These are phyloP conservation scores for Didymella glomerata DNA, from an alignment of 2,329 filamentous ascomycete genomes.

Conservation along the genomic window DNA sequence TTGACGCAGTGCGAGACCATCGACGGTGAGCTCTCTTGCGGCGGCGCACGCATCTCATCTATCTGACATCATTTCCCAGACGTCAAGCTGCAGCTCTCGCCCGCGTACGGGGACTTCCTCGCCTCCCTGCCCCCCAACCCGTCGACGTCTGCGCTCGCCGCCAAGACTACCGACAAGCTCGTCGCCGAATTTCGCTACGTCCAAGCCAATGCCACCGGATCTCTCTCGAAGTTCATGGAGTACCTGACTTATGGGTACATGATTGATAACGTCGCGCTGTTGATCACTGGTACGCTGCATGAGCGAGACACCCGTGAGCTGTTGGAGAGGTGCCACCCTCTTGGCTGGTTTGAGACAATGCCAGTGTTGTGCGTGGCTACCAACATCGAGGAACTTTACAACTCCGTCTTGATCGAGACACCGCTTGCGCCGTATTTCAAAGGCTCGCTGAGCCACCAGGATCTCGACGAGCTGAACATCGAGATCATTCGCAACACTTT, in stretches of 20 bases:
- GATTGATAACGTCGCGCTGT: slow-evolving; percentile 98
- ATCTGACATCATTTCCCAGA: slow-evolving; percentile 63
- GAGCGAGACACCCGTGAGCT: slow-evolving; percentile 96
- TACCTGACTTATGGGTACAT: slow-evolving; percentile 99
- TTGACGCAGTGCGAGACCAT: slow-evolving; percentile 97
- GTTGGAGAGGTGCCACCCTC: slow-evolving; percentile 91
- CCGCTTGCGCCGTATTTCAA: slow-evolving; percentile 98
- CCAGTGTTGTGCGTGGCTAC: slow-evolving; percentile 97
- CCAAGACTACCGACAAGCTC: slow-evolving; percentile 97
- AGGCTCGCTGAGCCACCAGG: slow-evolving; percentile 92
- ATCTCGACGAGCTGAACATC: slow-evolving; percentile 98
- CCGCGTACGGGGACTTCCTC: slow-evolving; percentile 97
- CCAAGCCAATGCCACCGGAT: slow-evolving; percentile 90
- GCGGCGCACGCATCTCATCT: slow-evolving; percentile 4
- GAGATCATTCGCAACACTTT: slow-evolving; percentile 98
- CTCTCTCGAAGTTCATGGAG: slow-evolving; percentile 94
- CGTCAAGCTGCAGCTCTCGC: slow-evolving; percentile 95
- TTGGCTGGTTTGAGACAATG: slow-evolving; percentile 99
- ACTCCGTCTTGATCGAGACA: slow-evolving; percentile 96
- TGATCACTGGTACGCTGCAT: slow-evolving; percentile 97
- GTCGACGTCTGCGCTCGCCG: slow-evolving; percentile 91
- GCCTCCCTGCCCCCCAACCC: slow-evolving; percentile 93
- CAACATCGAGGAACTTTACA: slow-evolving; percentile 98
- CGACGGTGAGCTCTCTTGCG: slow-evolving; percentile 71
- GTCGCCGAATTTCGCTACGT: slow-evolving; percentile 97